Base-by-base conservation (phyloP, 306 rosid genomes). In the Carpinus fangiana region DNA sequence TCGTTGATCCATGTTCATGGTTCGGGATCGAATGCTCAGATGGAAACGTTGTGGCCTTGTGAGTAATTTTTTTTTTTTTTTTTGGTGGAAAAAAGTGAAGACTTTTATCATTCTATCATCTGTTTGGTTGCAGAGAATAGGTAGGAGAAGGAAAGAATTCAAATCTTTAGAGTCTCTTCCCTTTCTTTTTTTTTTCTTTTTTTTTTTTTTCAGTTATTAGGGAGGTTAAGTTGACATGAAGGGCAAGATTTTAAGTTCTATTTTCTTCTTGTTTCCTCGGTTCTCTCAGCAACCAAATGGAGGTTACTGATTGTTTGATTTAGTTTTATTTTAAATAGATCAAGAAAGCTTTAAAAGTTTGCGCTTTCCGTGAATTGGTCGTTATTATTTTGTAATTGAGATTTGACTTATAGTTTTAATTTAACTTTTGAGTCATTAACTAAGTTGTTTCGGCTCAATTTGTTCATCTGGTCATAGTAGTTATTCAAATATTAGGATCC, bases 11-110 rank as follows among this genome's bases (percentile, higher is more conserved):
- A 2, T 94, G 97, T 85, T 86, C 84, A 28, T 94, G 98, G 98
- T 83, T 77, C 34, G 98, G 98, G 57, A 89, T 94, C 81, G 96
- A 88, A 77, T 94, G 98, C 73, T 89, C 93, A 11, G 86, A 88
- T 72, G 93, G 90, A 76, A 82, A 78, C 79, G 98, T 94, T 21
- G 89, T 92, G 14, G 80, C 61, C 67, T 82, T 94, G 98, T 94
- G 77, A 89, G 98, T 87, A 36, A 57, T 82, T 79, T 55, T 56
- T 16, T 73, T n/a, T 59, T 73, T 62, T 75, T 26, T 38, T 67
- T 38, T 71, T 72, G 26, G n/a, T 20, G 64, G 31, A 46, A 21
- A 76, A 72, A 73, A 34, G 20, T 65, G 12, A 12, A 53, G 57
- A 20, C 8, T 65, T 31, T 80, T 43, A 68, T 16, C 17, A 45